These are phyloP conservation scores for Candida montana DNA, from an alignment of 805 yeast genomes.

Conservation along the genomic window DNA sequence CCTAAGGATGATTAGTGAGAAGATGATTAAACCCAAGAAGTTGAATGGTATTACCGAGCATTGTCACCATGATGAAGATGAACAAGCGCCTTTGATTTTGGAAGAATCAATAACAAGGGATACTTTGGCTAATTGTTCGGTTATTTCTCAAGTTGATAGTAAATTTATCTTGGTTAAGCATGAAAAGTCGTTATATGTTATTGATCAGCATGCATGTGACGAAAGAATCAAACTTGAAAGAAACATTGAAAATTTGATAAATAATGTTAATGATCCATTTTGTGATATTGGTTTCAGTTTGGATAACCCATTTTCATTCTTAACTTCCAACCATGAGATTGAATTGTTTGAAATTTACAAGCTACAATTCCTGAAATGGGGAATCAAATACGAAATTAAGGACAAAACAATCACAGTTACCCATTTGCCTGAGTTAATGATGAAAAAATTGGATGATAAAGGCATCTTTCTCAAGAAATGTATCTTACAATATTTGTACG, in stretches of 20 bases:
- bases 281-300: slow-evolving; percentile 14
- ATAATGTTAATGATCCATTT: slow-evolving; percentile 22
- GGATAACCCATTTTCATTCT: slow-evolving; percentile 7
- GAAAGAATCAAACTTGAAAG: slow-evolving; percentile 64
- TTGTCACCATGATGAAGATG: not conserved
- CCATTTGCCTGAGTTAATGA: slow-evolving; percentile 41
- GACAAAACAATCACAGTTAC: slow-evolving; percentile 25
- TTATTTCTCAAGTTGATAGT: slow-evolving; percentile 54
- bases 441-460: slow-evolving; percentile 28
- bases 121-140: slow-evolving; percentile 22
- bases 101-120: slow-evolving; percentile 15
- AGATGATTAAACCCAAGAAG: no score
- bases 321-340: slow-evolving; percentile 27
- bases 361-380: slow-evolving; percentile 38
- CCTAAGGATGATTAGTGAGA: no score
- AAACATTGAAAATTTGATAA: slow-evolving; percentile 34
- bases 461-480: slow-evolving; percentile 29
- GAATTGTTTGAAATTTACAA: slow-evolving; percentile 27
- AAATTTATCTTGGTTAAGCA: slow-evolving; percentile 54
- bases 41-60: not conserved
- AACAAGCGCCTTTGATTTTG: slow-evolving; percentile 6
- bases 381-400: slow-evolving; percentile 28
- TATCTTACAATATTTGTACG: slow-evolving; percentile 40
- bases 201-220: slow-evolving; percentile 87
- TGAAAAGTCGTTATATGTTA: slow-evolving; percentile 29